Evolutionary conservation across 495 filamentous ascomycete species (phyloP).

Genomic region (Penicillium paxilli): DNA sequence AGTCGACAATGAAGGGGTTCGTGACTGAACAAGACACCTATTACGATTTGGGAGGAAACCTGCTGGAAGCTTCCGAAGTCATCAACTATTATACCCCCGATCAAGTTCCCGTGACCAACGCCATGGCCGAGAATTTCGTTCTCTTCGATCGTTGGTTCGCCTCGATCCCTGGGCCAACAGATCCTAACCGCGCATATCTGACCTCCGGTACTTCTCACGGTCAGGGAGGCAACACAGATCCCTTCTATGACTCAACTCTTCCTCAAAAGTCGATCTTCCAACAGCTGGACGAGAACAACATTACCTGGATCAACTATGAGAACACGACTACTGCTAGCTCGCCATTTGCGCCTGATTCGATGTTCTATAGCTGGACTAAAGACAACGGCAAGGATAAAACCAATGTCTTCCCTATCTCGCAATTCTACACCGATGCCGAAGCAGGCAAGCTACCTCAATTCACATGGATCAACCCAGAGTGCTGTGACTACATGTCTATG

Average conservation of each 20-base stretch:
- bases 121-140: constrained; percentile 49
- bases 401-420: constrained; percentile 33
- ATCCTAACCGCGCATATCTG: constrained; percentile 49
- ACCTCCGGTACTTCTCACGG: constrained; percentile 49
- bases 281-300: constrained; percentile 39
- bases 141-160: constrained; percentile 51
- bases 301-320: constrained; percentile 53
- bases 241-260: constrained; percentile 38
- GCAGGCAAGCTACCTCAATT: constrained; percentile 46
- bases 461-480: constrained; percentile 55
- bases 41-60: constrained; percentile 26
- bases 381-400: constrained; percentile 29
- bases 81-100: constrained; percentile 51
- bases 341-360: constrained; percentile 33
- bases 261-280: constrained; percentile 51
- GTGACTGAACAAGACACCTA: constrained; percentile 45
- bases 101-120: constrained; percentile 42
- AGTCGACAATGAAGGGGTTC: constrained; percentile 40
- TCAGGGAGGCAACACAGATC: constrained; percentile 42
- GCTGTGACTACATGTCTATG: constrained; percentile 50
- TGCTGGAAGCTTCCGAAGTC: constrained; percentile 35
- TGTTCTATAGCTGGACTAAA: constrained; percentile 45
- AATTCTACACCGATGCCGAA: constrained; percentile 38
- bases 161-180: constrained; percentile 45
- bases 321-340: constrained; percentile 33